Base-by-base conservation (phyloP, 352 stramenopile genomes). In the Phytophthora tentaculata region DNA sequence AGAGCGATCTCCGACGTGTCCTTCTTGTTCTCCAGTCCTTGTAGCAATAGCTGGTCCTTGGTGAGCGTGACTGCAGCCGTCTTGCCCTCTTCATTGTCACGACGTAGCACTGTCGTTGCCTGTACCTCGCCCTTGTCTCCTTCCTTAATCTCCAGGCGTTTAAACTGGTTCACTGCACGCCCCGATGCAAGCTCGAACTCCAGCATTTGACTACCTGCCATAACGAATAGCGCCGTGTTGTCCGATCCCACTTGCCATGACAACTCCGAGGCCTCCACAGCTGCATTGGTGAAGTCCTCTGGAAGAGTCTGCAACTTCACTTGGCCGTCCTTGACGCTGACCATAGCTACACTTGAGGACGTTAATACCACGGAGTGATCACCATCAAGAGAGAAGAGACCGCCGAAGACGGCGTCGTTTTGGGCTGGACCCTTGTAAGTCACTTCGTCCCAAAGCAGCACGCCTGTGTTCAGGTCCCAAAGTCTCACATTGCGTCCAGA, bases 371-470 rank as follows among this genome's bases (percentile, higher is more conserved):
- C 72, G 1, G 67, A 75, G 50, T 77, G 80, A 45, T 90, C 79
- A 14, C 81, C 78, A 13, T 78, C 67, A 19, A 89, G 56, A 28
- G 78, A 63, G 24, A 90, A 77, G 17, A 89, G 58, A 0, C 71
- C 75, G 19, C 61, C 66, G 51, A 90, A 88, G 17, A 79, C 49
- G 3, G 61, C 61, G 22, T 73, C 24, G 9, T 65, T 44, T 26
- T 45, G 66, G 24, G 60, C 49, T 26, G 50, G 54, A 14, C 70
- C 64, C 0, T 59, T n/a, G 49, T 69, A 78, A 9, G 70, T 75
- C 13, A 84, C 61, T 50, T 81, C 79, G 56, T 95, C 83, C 87
- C 87, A 95, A 12, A 91, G 56, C 45, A 95, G 52, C n/a, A 77
- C 69, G 13, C 87, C 87, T 20, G 88, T 67, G 1, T 76, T 74